phyloP scores from a whole-genome alignment of 352 stramenopile genomes.

The Vaucheria bursata region DNA sequence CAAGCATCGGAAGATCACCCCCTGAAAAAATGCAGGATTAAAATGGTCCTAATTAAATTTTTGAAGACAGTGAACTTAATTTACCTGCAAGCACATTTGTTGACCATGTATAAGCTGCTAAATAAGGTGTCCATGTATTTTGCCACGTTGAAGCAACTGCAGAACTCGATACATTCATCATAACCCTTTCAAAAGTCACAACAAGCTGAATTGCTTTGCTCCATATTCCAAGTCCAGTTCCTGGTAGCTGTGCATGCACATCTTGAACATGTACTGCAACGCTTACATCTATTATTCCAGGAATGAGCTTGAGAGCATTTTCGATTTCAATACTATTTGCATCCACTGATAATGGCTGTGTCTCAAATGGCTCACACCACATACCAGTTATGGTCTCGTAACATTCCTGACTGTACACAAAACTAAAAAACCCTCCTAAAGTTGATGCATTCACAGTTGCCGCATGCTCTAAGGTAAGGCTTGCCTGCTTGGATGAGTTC shows the following conservation, averaged over 20 bases:
- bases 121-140: too few relatives aligned
- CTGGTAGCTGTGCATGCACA: constrained; percentile 51
- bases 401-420: constrained; percentile 60
- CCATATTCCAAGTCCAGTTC: constrained; percentile 43
- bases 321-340: constrained; percentile 56
- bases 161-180: constrained; percentile 16
- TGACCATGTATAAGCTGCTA: too few relatives aligned
- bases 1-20: too few relatives aligned
- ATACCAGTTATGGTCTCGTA: constrained; percentile 53
- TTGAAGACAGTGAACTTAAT: too few relatives aligned
- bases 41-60: too few relatives aligned
- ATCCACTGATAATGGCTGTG: constrained; percentile 51
- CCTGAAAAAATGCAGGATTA: too few relatives aligned
- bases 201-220: constrained; percentile 10
- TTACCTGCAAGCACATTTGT: too few relatives aligned
- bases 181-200: constrained; percentile 15
- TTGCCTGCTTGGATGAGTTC: too few relatives aligned
- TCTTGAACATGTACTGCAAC: constrained; percentile 54
- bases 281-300: constrained; percentile 55
- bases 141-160: too few relatives aligned
- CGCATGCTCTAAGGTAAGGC: constrained; percentile 9
- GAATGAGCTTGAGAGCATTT: constrained; percentile 56
- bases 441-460: constrained; percentile 48
- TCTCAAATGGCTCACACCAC: constrained; percentile 55
- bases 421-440: constrained; percentile 57